Evolutionary conservation across 148 eudicot species (phyloP), one percentile per base, ranked within the genome.

Genomic region (Spergularia bocconei): DNA sequence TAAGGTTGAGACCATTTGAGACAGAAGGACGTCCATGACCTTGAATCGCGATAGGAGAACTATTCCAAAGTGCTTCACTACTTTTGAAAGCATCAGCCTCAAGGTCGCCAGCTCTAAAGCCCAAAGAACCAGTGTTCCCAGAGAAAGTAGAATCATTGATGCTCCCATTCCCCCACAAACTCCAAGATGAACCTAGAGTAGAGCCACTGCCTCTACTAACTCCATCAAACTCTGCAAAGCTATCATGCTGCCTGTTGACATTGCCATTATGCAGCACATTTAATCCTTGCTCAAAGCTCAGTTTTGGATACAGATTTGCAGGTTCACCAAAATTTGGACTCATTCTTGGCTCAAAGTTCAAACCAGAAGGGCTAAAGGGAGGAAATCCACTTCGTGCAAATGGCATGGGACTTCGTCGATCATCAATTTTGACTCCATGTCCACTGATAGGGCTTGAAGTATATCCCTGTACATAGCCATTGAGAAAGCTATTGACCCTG

Each of bases 381-480:
- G 89, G 83, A 82, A 85, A 90, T 54, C 91, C 97, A 81, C 79
- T 79, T 67, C 97, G 87, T 16, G 86, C 86, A 65, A 83, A 83
- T 52, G 88, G 58, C 38, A 86, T 80, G 48, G 97, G 91, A 74
- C 92, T 87, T 52, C 80, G 86, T 51, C 96, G 86, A 56, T 88
- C 92, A 79, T 94, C 95, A 77, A 90, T 79, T 78, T 93, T 81
- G 69, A 90, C 71, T 76, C 97, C 93, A 82, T 87, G 88, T 41
- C 89, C 87, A 57, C 88, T 86, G 57, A 85, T 57, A 39, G 89
- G 77, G 79, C 72, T 88, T 44, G 90, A 85, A 78, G 57, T 80
- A 78, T 77, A 87, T 68, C 89, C 92, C 70, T 83, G 97, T 64
- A 85, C 63, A 78, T 70, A 88, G 68, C 86, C 87, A 85, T 85